Evolutionary conservation across 805 yeast species (phyloP).

Genomic region (Kodamaea fukazawae): DNA sequence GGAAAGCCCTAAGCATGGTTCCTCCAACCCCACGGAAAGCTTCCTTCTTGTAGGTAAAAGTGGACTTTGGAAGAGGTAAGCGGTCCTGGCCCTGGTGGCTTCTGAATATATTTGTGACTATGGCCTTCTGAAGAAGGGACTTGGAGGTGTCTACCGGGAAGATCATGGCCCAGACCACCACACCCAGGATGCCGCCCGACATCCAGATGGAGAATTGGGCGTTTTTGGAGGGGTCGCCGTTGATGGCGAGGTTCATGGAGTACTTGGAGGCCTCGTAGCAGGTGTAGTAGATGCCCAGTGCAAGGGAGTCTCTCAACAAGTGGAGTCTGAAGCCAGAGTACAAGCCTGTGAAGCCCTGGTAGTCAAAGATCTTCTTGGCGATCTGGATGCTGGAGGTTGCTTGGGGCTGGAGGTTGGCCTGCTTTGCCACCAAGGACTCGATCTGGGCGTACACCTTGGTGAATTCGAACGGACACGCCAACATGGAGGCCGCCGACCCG

Average conservation of each 20-base stretch:
- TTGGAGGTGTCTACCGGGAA: slow-evolving; percentile 84
- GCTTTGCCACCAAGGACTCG: slow-evolving; percentile 40
- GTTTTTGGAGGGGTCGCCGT: slow-evolving; percentile 22
- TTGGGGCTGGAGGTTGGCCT: slow-evolving; percentile 11
- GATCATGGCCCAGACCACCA: slow-evolving; percentile 68
- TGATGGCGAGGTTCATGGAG: slow-evolving; percentile 35
- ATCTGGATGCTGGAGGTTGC: slow-evolving; percentile 41
- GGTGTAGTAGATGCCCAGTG: slow-evolving; percentile 71
- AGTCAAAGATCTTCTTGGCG: slow-evolving; percentile 45
- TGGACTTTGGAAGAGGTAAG: slow-evolving; percentile 29
- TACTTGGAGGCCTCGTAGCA: slow-evolving; percentile 72
- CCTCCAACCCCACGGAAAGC: slow-evolving; percentile 80
- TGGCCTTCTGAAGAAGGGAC: slow-evolving; percentile 69
- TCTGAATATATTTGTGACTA: slow-evolving; percentile 64
- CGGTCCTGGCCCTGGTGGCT: slow-evolving; percentile 45
- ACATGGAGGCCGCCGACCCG: slow-evolving; percentile 60
- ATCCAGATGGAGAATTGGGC: slow-evolving; percentile 36
- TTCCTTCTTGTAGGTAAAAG: slow-evolving; percentile 29
- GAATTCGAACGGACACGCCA: slow-evolving; percentile 84
- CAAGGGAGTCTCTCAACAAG: slow-evolving; percentile 62
- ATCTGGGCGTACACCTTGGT: slow-evolving; percentile 80
- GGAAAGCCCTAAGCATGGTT: slow-evolving; percentile 65
- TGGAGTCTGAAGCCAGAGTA: slow-evolving; percentile 76
- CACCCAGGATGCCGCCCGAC: slow-evolving; percentile 81
- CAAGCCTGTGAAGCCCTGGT: slow-evolving; percentile 61